Base-by-base conservation (phyloP, 2,329 filamentous ascomycete species). In the Chaetomiaceae sp. region DNA sequence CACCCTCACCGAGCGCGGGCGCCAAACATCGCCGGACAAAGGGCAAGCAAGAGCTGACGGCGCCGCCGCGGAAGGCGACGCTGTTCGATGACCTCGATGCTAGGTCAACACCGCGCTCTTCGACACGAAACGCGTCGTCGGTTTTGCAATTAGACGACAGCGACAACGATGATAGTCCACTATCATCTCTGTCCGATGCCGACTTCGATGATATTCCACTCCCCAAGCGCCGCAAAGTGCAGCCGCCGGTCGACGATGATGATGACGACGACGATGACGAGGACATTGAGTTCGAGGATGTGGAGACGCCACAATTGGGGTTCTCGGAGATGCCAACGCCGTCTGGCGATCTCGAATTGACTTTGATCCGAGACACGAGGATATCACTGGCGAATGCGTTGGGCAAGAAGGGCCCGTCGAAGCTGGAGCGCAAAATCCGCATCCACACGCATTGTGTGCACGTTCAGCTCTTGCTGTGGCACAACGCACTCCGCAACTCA, bases 371-470 rank as follows among this genome's bases (percentile, higher is more conserved):
- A 54, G 77, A 79, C 48, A 71, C 74, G 8, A 68, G 75, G 18
- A 74, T 83, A n/a, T 77, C 79, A 0, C 63, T 84, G 22, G 74
- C 74, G 9, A 82, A 83, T 53, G 70, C 77, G 0, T 71, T 78
- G 36, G 79, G 79, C 18, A 95, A 88, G 65, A 95, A 91, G 61
- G 90, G 88, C 0, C 86, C 87, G 0, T 85, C 86, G 3, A 95
- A 95, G 66, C 79, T 85, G 22, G 88, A 96, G 61, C 80, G 88
- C 42, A 78, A 81, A 50, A 85, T 91, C 46, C 78, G 93, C 20
- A 77, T 83, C 27, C 75, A 82, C 3, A 89, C 88, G 1, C 93
- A 98, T 65, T 86, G 87, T 56, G 75, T 95, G 56, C 93, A 98
- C 65, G 89, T 97, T 2, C 83, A 94, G 62, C 79, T 82, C 42